Base-by-base conservation (phyloP, 306 rosid genomes). In the Glycine latifolia region DNA sequence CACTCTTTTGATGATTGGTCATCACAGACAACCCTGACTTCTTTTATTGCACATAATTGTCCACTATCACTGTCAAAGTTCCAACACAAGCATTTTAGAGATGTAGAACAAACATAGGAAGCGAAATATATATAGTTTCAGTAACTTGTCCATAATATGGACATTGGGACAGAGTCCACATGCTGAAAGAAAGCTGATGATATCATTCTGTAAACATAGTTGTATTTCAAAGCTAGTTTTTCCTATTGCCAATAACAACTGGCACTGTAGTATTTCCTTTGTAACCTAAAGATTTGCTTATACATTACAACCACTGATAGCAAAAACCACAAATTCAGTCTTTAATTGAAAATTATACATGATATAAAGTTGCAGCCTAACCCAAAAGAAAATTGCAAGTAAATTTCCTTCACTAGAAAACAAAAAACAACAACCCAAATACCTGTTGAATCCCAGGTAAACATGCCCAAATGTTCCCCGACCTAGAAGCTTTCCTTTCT, bases 401-500 rank as follows among this genome's bases (percentile, higher is more conserved):
- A 20, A 61, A 71, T 84, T 79, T 71, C 41, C 68, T 43, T 48
- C n/a, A 14, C 66, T 0, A 26, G 3, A 74, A 41, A 81, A 81
- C 5, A 58, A 59, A 44, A 72, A 55, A 35, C 6, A 68, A 35
- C 3, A 60, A n/a, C 47, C 26, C 62, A 14, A 63, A 55, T 89
- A 93, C 99, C 99, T 91, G 86, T 93, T 91, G 85, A 95, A 95
- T 74, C 98, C 99, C 16, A 87, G 80, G 86, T 91, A 95, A 81
- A 95, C 99, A 83, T 95, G 99, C 49, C 99, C 99, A 83, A 93
- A 95, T 49, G 98, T 91, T 54, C 99, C 99, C 58, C 99, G 87
- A 73, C 99, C 99, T 35, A 95, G 85, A 89, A 93, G 97, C 91
- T 76, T 93, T 84, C 99, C 99, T 86, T 88, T 93, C 93, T 93